A percentile compares a stretch with the other conserved stretches of the same genome.
phyloP scores from a whole-genome alignment of 2,329 filamentous ascomycete genomes.

The Fusarium hostae region DNA sequence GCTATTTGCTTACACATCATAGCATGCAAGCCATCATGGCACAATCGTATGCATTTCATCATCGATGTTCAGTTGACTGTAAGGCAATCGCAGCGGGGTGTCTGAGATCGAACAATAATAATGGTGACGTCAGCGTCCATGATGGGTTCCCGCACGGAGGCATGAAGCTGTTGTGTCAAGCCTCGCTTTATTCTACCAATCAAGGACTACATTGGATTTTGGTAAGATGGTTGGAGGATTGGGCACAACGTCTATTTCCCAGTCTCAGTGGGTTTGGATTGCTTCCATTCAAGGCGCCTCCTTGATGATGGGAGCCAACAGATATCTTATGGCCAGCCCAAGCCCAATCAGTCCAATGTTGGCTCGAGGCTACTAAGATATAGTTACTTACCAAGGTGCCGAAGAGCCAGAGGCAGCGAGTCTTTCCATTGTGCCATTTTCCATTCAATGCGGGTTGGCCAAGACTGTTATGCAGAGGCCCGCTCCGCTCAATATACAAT shows the following conservation, averaged over 20 bases:
- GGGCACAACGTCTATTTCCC: background rate
- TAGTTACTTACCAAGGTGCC: background rate
- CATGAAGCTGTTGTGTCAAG: slow-evolving; percentile 17
- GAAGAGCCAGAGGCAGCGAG: background rate
- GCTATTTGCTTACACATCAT: slow-evolving; percentile 24
- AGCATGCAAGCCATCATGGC: slow-evolving; percentile 29
- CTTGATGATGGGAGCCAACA: background rate
- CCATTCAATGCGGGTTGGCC: background rate
- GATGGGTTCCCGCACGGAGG: background rate
- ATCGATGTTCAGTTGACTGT: slow-evolving; percentile 35
- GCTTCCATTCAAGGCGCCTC: background rate
- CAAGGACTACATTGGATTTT: background rate
- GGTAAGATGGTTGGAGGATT: background rate
- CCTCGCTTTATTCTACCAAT: slow-evolving; percentile 14
- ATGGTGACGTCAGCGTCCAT: slow-evolving; percentile 34
- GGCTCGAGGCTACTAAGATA: background rate
- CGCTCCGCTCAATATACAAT: slow-evolving; percentile 11
- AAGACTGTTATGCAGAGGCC: background rate
- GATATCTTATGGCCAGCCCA: background rate
- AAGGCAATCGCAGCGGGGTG: slow-evolving; percentile 16
- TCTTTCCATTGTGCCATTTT: background rate
- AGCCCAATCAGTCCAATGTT: background rate
- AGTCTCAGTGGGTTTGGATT: background rate
- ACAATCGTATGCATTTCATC: slow-evolving; percentile 45
- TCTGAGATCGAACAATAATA: slow-evolving; percentile 16